These are phyloP conservation scores for Geranomyces michiganensis DNA, from an alignment of 192 early-diverging fungal species.

Conservation along the genomic window DNA sequence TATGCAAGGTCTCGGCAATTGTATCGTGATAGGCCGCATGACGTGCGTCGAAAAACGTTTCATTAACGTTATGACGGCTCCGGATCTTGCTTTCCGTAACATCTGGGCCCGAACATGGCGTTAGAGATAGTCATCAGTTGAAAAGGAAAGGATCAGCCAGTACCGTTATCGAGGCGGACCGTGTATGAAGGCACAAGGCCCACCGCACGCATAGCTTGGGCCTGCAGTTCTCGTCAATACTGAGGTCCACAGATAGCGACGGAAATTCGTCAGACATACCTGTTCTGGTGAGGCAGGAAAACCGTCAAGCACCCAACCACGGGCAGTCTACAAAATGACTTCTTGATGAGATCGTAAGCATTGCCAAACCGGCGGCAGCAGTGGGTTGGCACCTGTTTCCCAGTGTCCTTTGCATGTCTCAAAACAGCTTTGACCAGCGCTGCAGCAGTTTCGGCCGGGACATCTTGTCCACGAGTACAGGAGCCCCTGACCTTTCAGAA, in stretches of 20 bases:
- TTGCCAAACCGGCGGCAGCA: background rate
- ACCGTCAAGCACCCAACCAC: conserved; percentile 60
- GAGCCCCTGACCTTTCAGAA: too few species aligned
- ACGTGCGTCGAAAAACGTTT: conserved; percentile 52
- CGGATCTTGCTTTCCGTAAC: conserved; percentile 6
- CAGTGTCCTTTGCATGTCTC: background rate
- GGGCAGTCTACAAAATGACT: conserved; percentile 1
- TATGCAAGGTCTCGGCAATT: conserved; percentile 41
- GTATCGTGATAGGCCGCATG: conserved; percentile 49
- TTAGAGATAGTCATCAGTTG: background rate
- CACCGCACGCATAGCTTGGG: conserved; percentile 36
- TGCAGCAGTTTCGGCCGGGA: background rate
- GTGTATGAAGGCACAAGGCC: conserved; percentile 43
- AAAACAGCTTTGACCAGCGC: conserved; percentile 9
- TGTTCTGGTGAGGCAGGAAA: conserved; percentile 56
- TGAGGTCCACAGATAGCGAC: background rate
- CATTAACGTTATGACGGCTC: background rate
- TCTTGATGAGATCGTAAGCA: background rate
- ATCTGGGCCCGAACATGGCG: conserved; percentile 1
- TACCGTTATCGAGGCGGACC: conserved; percentile 33
- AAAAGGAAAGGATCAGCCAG: too few species aligned
- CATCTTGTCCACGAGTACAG: background rate
- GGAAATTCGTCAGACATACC: conserved; percentile 13
- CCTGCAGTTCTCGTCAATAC: background rate
- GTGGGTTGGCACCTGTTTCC: background rate